Base-by-base conservation (phyloP, 2,329 filamentous ascomycete genomes). In the Daldinia eschscholtzii region DNA sequence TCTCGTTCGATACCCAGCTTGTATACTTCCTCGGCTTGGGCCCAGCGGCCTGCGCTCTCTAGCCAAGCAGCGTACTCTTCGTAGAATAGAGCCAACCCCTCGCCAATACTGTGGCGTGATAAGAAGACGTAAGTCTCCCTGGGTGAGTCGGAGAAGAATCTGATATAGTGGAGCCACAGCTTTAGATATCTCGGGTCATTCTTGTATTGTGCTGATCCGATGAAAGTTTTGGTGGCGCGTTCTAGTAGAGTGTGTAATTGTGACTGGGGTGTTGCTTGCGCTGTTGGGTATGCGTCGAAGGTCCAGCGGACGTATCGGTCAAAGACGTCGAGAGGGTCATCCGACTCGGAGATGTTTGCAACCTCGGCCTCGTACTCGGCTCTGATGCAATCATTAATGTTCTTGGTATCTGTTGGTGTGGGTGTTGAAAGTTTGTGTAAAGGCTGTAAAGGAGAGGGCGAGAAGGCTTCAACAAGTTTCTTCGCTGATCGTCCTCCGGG, bases 231-330 rank as follows among this genome's bases (percentile, higher is more conserved):
- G 9, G 96, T 98, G 6, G 94, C 95, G 70, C 94, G 92, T 83
- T 99, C 97, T 5, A 99, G 90, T 5, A 98, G 85, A 2, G 91
- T 91, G 67, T 96, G 90, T 13, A 99, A 88, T 76, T 96, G 93
- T n/a, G 95, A 97, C 76, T 97, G 90, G 1, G 93, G 87, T 33
- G 94, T 97, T 61, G 94, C 93, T 82, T 98, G 94, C 26, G 95
- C 93, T 0, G 94, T 95, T 1, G 96, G 95, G 79, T 98, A 99
- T 60, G 95, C 92, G 80, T 98, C 93, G 30, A 98, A 84, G 0
- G 94, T 97, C 96, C 96, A 99, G 81, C 93, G 93, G 65, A 98
- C 93, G 79, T 99, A 99, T 79, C 96, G 91, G 79, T 98, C 95
- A 83, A 93, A 99, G 69, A 98, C 88, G 76, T 98, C 96, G 55